Conservation (phyloP, 148 eudicot genomes). For the Spergularia bocconei region DNA sequence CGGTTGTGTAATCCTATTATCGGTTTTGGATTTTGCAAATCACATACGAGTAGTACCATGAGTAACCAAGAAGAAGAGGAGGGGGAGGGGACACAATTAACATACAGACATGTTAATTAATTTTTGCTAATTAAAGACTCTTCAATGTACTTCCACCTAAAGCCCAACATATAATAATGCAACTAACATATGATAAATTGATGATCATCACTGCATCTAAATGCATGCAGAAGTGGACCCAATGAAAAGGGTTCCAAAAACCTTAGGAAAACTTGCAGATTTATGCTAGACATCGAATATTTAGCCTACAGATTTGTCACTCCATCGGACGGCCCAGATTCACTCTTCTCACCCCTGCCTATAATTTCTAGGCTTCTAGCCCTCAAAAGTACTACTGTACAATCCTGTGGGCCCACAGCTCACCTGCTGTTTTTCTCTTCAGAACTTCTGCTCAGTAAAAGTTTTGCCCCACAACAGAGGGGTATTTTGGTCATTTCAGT, state of each 20-base stretch:
- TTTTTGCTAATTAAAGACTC: neutral
- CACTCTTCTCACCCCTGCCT: neutral
- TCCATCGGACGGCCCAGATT: conserved; percentile 25
- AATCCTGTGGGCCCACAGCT: conserved; percentile 9
- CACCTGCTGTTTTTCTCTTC: conserved; percentile 30
- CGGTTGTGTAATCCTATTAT: too few relatives aligned
- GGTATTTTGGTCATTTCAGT: conserved; percentile 18
- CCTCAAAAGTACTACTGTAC: conserved; percentile 10
- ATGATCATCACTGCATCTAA: conserved; percentile 4
- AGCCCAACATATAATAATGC: conserved; percentile 18
- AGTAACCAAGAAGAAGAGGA: neutral
- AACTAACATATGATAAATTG: conserved; percentile 23
- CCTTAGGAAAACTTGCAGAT: conserved; percentile 15
- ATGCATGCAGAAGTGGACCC: conserved; percentile 25
- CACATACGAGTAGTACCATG: too few relatives aligned
- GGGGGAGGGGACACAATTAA: neutral
- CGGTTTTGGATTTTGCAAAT: too few relatives aligned
- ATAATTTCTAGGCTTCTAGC: conserved; percentile 20
- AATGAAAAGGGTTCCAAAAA: conserved; percentile 19
- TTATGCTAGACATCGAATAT: conserved; percentile 37
- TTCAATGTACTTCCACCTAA: conserved; percentile 1
- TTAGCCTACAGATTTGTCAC: conserved; percentile 44
- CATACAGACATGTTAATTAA: neutral
- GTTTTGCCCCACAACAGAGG: conserved; percentile 9
- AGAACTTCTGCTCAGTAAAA: conserved; percentile 10